These are phyloP conservation scores for Paramyrothecium roridum DNA, from an alignment of 2,329 filamentous ascomycete species.

Conservation along the genomic window DNA sequence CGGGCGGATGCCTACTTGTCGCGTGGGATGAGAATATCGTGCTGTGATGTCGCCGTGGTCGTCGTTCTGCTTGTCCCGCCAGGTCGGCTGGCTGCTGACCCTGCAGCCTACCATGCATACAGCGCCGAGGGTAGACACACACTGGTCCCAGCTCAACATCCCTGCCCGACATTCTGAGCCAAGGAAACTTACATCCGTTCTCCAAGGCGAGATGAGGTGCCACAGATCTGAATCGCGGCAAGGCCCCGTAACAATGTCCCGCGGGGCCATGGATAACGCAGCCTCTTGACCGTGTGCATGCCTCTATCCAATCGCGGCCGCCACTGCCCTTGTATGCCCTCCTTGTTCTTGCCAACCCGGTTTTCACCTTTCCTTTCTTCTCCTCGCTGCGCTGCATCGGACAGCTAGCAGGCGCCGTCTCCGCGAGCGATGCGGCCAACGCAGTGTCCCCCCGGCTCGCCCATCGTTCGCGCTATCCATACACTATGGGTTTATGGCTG, in stretches of 20 bases:
- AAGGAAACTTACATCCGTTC: background rate
- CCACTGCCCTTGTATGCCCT: no score
- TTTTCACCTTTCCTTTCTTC: background rate
- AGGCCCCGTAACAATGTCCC: conserved; percentile 28
- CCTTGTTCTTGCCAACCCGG: background rate
- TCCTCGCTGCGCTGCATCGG: background rate
- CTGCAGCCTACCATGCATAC: background rate
- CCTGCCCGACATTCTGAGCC: no score
- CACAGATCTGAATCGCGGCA: conserved; percentile 33
- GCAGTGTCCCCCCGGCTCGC: background rate
- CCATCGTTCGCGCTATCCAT: background rate
- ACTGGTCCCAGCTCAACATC: conserved; percentile 1
- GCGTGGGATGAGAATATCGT: no score
- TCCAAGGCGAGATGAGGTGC: conserved; percentile 33
- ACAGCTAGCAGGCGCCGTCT: background rate
- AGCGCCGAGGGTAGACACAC: no score
- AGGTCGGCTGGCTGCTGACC: background rate
- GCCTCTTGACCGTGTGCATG: background rate
- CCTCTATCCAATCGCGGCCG: background rate
- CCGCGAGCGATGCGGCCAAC: background rate
- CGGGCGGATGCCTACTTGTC: no score
- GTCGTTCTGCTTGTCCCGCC: background rate
- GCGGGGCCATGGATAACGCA: conserved; percentile 9
- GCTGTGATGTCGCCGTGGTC: background rate
- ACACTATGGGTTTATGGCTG: background rate